Evolutionary conservation across 495 filamentous ascomycete species (phyloP).

Genomic region (Achaetomiella virescens): DNA sequence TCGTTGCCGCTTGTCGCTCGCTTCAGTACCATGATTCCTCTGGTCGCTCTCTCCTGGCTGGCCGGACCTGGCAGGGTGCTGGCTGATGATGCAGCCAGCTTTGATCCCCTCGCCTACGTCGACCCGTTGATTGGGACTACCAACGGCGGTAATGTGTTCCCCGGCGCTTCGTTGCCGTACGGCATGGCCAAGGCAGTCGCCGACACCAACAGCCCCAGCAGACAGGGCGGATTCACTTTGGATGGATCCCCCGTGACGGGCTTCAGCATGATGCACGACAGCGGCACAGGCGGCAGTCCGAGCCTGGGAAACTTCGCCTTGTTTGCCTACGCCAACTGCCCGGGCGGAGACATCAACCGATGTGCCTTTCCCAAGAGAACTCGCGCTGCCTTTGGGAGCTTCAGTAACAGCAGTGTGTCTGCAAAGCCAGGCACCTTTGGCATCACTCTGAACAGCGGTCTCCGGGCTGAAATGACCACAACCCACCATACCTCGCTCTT

Average conservation of each 20-base stretch:
- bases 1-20: not conserved
- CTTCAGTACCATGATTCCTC: conserved; percentile 4
- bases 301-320: conserved; percentile 71
- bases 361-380: conserved; percentile 55
- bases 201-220: conserved; percentile 56
- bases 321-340: conserved; percentile 61
- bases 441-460: conserved; percentile 51
- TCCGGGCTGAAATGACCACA: conserved; percentile 63
- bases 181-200: conserved; percentile 74
- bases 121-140: conserved; percentile 56
- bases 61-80: not conserved
- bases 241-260: conserved; percentile 57
- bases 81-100: conserved; percentile 15
- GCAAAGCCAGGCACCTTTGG: conserved; percentile 64
- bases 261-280: conserved; percentile 65
- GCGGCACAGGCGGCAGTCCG: conserved; percentile 62
- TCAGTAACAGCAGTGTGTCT: conserved; percentile 45
- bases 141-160: conserved; percentile 67
- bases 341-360: conserved; percentile 55
- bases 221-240: conserved; percentile 67
- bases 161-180: conserved; percentile 68
- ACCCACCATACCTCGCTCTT: conserved; percentile 62
- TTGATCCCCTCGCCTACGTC: conserved; percentile 38
- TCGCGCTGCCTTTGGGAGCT: conserved; percentile 30
- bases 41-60: conserved; percentile 10